Evolutionary conservation across 495 filamentous ascomycete genomes (phyloP).

Genomic region (Entonaema liquescens): DNA sequence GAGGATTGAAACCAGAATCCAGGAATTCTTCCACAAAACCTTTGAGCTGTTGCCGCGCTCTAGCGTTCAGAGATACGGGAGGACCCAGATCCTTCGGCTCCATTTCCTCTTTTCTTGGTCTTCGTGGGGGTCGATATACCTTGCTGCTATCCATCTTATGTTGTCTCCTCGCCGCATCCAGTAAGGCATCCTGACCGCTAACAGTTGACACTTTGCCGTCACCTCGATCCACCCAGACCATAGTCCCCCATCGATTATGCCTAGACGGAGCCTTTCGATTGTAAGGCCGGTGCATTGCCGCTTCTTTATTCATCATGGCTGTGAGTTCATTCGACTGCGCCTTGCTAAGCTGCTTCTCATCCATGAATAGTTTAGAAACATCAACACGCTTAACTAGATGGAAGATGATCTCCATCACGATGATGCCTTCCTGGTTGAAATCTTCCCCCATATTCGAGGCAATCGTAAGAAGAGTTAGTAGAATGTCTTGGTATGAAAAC

Average conservation of each 20-base stretch:
- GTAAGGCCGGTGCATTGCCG: conserved; percentile 78
- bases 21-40: conserved; percentile 92
- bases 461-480: conserved; percentile 82
- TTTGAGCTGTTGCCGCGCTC: conserved; percentile 75
- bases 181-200: conserved; percentile 84
- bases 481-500: conserved; percentile 88
- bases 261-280: conserved; percentile 82
- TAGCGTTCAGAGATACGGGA: conserved; percentile 68
- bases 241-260: conserved; percentile 95
- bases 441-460: conserved; percentile 92
- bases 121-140: conserved; percentile 83
- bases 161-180: conserved; percentile 74
- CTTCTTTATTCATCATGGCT: conserved; percentile 78
- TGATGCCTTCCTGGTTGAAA: conserved; percentile 85
- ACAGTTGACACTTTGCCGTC: conserved; percentile 84
- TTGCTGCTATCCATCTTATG: conserved; percentile 91
- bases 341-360: conserved; percentile 71
- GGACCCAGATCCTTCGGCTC: conserved; percentile 79
- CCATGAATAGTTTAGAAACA: conserved; percentile 84
- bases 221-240: conserved; percentile 94
- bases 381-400: conserved; percentile 92
- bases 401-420: conserved; percentile 89
- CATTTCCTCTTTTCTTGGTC: conserved; percentile 68
- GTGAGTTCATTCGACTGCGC: conserved; percentile 77
- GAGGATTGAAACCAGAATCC: conserved; percentile 94